phyloP scores from a whole-genome alignment of 225 moss, liverwort and hornwort genomes.

The Rhytidiadelphus loreus region DNA sequence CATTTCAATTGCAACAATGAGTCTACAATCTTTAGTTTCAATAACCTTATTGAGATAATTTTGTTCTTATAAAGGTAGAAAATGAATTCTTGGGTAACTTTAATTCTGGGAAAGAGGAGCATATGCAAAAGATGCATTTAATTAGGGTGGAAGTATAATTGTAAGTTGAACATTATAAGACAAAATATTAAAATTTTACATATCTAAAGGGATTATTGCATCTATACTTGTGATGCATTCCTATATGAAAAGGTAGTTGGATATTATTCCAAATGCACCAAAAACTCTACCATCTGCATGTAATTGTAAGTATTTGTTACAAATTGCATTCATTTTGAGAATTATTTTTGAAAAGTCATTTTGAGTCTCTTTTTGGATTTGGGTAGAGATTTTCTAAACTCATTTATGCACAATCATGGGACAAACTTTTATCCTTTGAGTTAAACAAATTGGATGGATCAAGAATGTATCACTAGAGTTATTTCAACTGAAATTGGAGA shows the following conservation, averaged over 20 bases:
- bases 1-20: background rate
- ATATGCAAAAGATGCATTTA: background rate
- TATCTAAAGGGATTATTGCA: background rate
- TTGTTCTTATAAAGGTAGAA: background rate
- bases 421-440: background rate
- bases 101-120: background rate
- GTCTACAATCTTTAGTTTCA: background rate
- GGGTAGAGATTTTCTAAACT: background rate
- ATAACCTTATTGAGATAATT: background rate
- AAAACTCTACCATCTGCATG: background rate
- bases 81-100: background rate
- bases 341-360: background rate
- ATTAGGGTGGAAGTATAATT: accelerated
- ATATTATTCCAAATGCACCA: background rate
- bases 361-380: background rate
- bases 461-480: background rate
- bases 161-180: background rate
- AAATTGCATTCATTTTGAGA: background rate
- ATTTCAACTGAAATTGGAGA: background rate
- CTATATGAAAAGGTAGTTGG: background rate
- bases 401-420: background rate
- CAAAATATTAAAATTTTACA: background rate
- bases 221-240: background rate
- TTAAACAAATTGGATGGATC: background rate
- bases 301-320: background rate